Evolutionary conservation across 192 early-diverging fungal species (phyloP), one percentile per base, ranked within the genome.

Genomic region (Backusella tarrabulga): DNA sequence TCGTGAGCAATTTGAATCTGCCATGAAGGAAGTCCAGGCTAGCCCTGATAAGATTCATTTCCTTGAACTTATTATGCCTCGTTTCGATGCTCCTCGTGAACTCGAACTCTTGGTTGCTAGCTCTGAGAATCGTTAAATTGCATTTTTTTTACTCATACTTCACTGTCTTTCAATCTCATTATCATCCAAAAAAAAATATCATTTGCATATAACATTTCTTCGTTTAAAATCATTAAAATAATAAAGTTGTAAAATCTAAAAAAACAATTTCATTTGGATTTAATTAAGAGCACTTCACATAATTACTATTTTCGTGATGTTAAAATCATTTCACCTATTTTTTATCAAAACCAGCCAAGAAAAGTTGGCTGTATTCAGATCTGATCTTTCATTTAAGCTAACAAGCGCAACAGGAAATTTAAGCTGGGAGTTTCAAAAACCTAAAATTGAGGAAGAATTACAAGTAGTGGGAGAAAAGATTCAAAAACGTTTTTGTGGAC

Each of bases 21-120:
- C 77, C 21, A 80, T 88, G 71, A 44, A 67, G n/a, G 46, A 80
- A 38, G 78, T 79, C 34, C 75, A 75, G 21, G 34, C n/a, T 5
- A 71, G 82, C 35, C 63, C 19, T 6, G 76, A 85, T 73, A 56
- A 74, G 6, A 87, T 88, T 40, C 85, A 86, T 38, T 76, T 88
- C 35, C 21, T 88, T 4, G 87, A 88, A 77, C 40, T 88, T 21
- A 77, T 87, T 21, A 85, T 87, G 81, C 76, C 77, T 68, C 72
- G 76, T 74, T 73, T 81, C 60, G 87, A 88, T 73, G 86, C 82
- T 26, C 87, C 87, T 21, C 41, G 75, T 41, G 84, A 85, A 66
- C 72, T 88, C 23, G 42, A 79, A 26, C n/a, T 73, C 40, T 74
- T 75, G 34, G 71, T 73, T 11, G 66, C 70, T 15, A 44, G 71